These are phyloP conservation scores for Mortierella hygrophila DNA, from an alignment of 192 early-diverging fungal genomes.

Conservation along the genomic window DNA sequence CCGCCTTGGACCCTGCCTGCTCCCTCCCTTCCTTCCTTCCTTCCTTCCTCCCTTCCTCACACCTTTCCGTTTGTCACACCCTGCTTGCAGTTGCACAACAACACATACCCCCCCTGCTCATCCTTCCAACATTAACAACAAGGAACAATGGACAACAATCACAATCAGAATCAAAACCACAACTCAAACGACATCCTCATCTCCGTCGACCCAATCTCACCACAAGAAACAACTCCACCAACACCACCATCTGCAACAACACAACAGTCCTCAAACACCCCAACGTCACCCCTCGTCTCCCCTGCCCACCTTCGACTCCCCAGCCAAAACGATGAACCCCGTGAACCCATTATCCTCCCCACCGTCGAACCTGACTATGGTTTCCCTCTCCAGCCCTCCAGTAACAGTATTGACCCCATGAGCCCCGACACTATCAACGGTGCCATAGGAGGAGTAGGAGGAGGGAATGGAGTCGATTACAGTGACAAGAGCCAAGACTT, in stretches of 20 bases:
- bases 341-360: slow-evolving; percentile 2
- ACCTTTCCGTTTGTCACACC: not conserved
- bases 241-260: not conserved
- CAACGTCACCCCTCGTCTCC: not conserved
- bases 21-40: not conserved
- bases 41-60: not conserved
- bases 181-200: slow-evolving; percentile 26
- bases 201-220: slow-evolving; percentile 17
- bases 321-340: not conserved
- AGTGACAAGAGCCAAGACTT: not conserved
- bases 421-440: not conserved
- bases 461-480: not conserved
- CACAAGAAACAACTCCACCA: not conserved
- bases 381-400: not conserved
- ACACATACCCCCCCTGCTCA: too few relatives aligned
- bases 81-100: not conserved
- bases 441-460: not conserved
- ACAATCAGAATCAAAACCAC: not conserved
- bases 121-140: not conserved
- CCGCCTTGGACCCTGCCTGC: slow-evolving; percentile 14
- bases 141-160: not conserved
- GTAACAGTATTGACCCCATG: not conserved
- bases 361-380: too few relatives aligned
- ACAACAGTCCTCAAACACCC: not conserved
- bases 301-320: slow-evolving; percentile 8